These are phyloP conservation scores for Pseudocercospora crystallina DNA, from an alignment of 2,329 filamentous ascomycete genomes.

Conservation along the genomic window DNA sequence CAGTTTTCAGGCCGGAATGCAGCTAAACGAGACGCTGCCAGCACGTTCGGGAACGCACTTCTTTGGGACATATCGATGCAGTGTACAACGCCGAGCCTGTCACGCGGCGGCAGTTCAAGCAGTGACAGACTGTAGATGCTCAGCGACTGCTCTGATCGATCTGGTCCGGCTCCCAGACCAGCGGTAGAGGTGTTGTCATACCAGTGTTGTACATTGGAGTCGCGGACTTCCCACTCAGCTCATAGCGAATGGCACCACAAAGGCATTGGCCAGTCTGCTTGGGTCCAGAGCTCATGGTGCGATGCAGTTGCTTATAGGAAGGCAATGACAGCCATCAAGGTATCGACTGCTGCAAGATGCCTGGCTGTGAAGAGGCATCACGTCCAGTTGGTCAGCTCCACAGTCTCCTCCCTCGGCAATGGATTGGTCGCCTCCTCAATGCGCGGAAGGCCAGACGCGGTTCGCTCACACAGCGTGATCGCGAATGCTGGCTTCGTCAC, in stretches of 20 bases:
- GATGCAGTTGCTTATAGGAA: not conserved
- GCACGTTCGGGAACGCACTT: slow-evolving; percentile 25
- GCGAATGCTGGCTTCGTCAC: not conserved
- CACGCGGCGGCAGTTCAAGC: slow-evolving; percentile 49
- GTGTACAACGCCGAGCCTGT: slow-evolving; percentile 23
- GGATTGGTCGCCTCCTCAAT: slow-evolving; percentile 8
- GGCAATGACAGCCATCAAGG: slow-evolving; percentile 2
- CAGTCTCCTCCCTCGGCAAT: not conserved
- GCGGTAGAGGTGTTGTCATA: not conserved
- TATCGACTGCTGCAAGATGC: not conserved
- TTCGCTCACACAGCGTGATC: not conserved
- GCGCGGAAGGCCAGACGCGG: not conserved
- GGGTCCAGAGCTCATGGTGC: not conserved
- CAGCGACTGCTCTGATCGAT: too few relatives aligned
- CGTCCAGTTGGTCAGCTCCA: not conserved
- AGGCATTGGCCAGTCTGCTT: slow-evolving; percentile 40
- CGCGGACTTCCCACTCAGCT: slow-evolving; percentile 43
- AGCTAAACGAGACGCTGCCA: slow-evolving; percentile 18
- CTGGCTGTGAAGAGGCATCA: not conserved
- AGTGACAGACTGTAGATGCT: slow-evolving; percentile 43
- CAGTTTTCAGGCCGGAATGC: slow-evolving; percentile 26
- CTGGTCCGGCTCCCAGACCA: not conserved
- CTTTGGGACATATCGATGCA: slow-evolving; percentile 33
- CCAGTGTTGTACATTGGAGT: slow-evolving; percentile 40
- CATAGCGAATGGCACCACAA: slow-evolving; percentile 46